Percentiles rank a stretch among this genome's conserved stretches.
These are phyloP conservation scores for Tuber aestivum DNA, from an alignment of 495 filamentous ascomycete species.

Conservation along the genomic window DNA sequence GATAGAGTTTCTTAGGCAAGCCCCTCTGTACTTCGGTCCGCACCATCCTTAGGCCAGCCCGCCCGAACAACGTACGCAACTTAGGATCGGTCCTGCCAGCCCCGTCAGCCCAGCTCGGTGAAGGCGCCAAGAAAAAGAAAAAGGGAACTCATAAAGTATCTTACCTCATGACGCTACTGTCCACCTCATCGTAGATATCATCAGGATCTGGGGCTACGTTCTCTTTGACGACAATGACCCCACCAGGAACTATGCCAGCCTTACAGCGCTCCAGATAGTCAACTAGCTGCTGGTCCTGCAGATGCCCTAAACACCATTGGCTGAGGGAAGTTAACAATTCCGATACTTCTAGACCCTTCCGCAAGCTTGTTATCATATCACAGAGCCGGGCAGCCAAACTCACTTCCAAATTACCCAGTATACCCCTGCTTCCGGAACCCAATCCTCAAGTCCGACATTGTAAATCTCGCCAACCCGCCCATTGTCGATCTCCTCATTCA, in stretches of 20 bases:
- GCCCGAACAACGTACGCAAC: conserved; percentile 61
- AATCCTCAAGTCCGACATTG: conserved; percentile 69
- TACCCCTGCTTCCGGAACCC: conserved; percentile 53
- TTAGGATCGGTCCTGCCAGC: conserved; percentile 57
- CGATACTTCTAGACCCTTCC: neutral
- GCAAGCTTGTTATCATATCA: neutral
- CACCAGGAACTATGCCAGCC: conserved; percentile 50
- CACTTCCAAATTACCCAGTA: conserved; percentile 56
- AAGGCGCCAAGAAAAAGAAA: neutral
- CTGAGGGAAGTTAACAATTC: conserved; percentile 45
- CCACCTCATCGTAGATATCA: conserved; percentile 71
- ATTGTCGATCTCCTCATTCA: conserved; percentile 30
- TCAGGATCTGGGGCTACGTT: conserved; percentile 60
- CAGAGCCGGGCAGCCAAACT: conserved; percentile 16
- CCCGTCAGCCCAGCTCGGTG: conserved; percentile 6
- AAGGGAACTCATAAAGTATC: neutral
- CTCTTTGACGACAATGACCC: conserved; percentile 76
- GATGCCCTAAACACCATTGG: conserved; percentile 90
- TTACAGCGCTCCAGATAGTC: conserved; percentile 61
- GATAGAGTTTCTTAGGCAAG: conserved; percentile 58
- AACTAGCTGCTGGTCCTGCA: conserved; percentile 72
- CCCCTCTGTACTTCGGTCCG: conserved; percentile 71
- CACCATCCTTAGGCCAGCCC: conserved; percentile 61
- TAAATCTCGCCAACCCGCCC: conserved; percentile 57
- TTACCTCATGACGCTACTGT: conserved; percentile 57